Evolutionary conservation across 768 basidiomycete genomes (phyloP).

Genomic region (Chalciporus sphaerocephalus): DNA sequence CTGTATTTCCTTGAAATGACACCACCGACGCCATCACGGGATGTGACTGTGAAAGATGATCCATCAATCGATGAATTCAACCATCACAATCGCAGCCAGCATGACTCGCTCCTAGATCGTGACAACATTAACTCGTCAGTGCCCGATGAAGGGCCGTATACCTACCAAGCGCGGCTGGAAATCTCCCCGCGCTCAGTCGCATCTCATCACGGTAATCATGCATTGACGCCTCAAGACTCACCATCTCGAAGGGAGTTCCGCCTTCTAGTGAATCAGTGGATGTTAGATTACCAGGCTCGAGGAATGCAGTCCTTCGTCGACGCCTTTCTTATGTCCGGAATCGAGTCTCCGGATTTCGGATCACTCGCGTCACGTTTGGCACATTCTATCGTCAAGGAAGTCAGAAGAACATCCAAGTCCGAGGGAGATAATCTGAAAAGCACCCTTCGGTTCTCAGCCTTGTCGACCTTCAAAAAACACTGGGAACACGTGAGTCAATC

Average conservation of each 20-base stretch:
- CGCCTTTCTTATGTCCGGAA: slow-evolving; percentile 14
- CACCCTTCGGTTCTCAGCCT: slow-evolving; percentile 9
- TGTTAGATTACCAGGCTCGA: slow-evolving; percentile 18
- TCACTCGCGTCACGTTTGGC: slow-evolving; percentile 18
- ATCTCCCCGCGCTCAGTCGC: not conserved
- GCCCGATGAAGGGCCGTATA: not conserved
- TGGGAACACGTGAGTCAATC: slow-evolving; percentile 17
- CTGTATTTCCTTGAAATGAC: slow-evolving; percentile 9
- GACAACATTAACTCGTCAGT: slow-evolving; percentile 1
- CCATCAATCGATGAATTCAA: not conserved
- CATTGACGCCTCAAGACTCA: slow-evolving; percentile 1
- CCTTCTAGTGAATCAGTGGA: slow-evolving; percentile 16
- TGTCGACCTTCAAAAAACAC: slow-evolving; percentile 13
- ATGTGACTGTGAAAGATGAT: slow-evolving; percentile 1
- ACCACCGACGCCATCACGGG: slow-evolving; percentile 19
- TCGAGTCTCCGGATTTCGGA: slow-evolving; percentile 8
- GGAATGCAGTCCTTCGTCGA: slow-evolving; percentile 15
- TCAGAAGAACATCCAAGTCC: slow-evolving; percentile 3
- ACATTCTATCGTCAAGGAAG: slow-evolving; percentile 3
- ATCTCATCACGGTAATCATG: slow-evolving; percentile 12
- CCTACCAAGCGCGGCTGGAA: not conserved
- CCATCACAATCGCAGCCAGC: not conserved
- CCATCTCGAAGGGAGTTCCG: slow-evolving; percentile 11
- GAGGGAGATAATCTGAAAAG: slow-evolving; percentile 13
- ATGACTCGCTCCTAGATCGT: slow-evolving; percentile 2